Evolutionary conservation across 2,329 filamentous ascomycete species (phyloP), one percentile per base, ranked within the genome.

Genomic region (Colletotrichum echinochloae): DNA sequence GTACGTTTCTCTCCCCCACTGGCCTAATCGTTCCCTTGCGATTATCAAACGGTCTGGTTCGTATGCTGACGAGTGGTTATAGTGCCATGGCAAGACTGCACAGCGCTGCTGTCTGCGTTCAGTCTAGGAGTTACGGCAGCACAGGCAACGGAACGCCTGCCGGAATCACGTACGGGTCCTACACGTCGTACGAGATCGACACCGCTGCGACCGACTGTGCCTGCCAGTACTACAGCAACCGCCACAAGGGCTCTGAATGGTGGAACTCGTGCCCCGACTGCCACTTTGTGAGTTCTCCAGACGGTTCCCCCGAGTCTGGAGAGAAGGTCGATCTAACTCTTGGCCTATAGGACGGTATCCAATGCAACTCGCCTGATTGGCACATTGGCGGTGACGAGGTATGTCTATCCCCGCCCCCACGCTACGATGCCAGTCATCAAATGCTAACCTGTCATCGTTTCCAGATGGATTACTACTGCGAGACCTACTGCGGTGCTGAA

Each of bases 241-340:
- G 73, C 48, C 73, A 73, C 49, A 74, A 66, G 4, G 72, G 73
- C 33, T 65, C 56, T 65, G 70, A 74, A 4, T 62, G 71, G 14
- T 74, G 73, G 73, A 72, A 73, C 37, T 63, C 46, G 12, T 74
- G 73, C 59, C 66, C 72, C 16, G 72, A 74, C 54, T 74, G 73
- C 60, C 54, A 12, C 0, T 74, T 61, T 18, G 71, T 68, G 26
- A 33, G 65, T 37, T 5, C 20, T 6, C 3, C 33, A 2, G 0
- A 5, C 14, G 33, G 11, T 5, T 1, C 0, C 14, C 26, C 1
- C 0, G 16, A 6, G 3, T 20, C 7, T 1, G 11, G 3, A 18
- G 14, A 26, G 8, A 5, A 16, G 16, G 3, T 8, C 3, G 16
- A 28, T 37, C 20, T 12, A 14, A 11, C 5, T 1, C 9, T 14